These are phyloP conservation scores for Polyporus arcularius DNA, from an alignment of 768 basidiomycete species.

Conservation along the genomic window DNA sequence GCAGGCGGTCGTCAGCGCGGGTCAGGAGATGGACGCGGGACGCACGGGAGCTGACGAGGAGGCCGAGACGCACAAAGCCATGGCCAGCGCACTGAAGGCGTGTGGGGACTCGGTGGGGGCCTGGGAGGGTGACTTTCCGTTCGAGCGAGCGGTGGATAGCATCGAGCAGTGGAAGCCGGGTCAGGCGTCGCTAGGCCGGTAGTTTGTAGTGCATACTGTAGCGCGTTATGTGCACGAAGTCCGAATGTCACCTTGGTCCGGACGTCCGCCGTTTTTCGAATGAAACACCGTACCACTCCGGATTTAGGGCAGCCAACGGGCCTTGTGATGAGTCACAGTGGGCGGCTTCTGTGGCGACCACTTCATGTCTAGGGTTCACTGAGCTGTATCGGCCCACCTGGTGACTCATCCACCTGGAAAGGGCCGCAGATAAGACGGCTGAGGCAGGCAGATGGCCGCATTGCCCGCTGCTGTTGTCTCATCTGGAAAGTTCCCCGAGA, in stretches of 20 bases:
- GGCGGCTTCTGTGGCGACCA: too few species aligned
- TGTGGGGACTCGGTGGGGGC: conserved; percentile 52
- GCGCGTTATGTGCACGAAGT: not conserved
- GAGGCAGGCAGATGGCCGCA: too few species aligned
- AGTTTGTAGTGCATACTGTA: not conserved
- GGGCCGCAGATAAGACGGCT: too few species aligned
- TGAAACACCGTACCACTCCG: too few species aligned
- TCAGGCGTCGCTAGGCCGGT: not conserved
- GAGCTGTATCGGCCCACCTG: too few species aligned
- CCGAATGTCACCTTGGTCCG: not conserved
- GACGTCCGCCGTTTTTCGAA: too few species aligned
- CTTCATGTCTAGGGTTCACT: too few species aligned
- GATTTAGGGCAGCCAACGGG: too few species aligned
- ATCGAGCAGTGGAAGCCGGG: conserved; percentile 58
- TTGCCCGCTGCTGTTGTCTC: too few species aligned
- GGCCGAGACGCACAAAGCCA: conserved; percentile 49
- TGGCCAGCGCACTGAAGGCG: conserved; percentile 53
- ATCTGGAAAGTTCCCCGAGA: too few species aligned
- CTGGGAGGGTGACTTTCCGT: conserved; percentile 79
- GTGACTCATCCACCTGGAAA: too few species aligned
- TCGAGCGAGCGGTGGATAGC: conserved; percentile 62
- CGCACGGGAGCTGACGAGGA: conserved; percentile 47
- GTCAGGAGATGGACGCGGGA: conserved; percentile 66
- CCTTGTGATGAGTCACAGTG: too few species aligned
- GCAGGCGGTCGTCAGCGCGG: conserved; percentile 81